These are phyloP conservation scores for Zostera marina DNA, from an alignment of 116 monocot species.

Conservation along the genomic window DNA sequence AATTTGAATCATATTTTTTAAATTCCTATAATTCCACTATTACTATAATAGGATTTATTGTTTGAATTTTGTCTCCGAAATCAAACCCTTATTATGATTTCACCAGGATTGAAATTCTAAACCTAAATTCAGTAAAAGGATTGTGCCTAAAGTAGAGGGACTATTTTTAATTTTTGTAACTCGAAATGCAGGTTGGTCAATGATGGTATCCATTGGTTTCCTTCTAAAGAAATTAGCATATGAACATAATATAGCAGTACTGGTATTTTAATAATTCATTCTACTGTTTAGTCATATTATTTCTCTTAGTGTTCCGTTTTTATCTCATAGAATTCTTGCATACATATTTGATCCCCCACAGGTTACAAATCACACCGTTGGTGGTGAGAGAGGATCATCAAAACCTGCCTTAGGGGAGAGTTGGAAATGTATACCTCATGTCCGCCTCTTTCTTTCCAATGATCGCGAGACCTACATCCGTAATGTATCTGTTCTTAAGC, in stretches of 20 bases:
- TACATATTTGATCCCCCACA: neutral
- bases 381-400: constrained; percentile 42
- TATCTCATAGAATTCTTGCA: neutral
- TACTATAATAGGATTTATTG: no score
- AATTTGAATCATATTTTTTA: neutral
- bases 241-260: constrained; percentile 46
- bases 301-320: neutral
- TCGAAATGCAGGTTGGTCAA: constrained; percentile 32
- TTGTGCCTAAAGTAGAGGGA: no score
- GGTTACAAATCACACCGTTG: constrained; percentile 82
- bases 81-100: no score
- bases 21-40: neutral
- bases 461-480: constrained; percentile 17
- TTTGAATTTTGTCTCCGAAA: no score
- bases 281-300: neutral
- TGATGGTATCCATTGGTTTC: constrained; percentile 58
- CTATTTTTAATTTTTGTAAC: neutral
- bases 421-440: constrained; percentile 74
- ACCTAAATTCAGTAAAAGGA: no score
- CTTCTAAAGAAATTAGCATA: constrained; percentile 53
- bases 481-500: constrained; percentile 40
- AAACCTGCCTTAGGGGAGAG: constrained; percentile 83
- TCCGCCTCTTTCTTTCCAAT: constrained; percentile 36
- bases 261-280: constrained; percentile 25
- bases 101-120: no score